Conservation (phyloP, 2,329 filamentous ascomycete species). For the Diaporthe batatas region DNA sequence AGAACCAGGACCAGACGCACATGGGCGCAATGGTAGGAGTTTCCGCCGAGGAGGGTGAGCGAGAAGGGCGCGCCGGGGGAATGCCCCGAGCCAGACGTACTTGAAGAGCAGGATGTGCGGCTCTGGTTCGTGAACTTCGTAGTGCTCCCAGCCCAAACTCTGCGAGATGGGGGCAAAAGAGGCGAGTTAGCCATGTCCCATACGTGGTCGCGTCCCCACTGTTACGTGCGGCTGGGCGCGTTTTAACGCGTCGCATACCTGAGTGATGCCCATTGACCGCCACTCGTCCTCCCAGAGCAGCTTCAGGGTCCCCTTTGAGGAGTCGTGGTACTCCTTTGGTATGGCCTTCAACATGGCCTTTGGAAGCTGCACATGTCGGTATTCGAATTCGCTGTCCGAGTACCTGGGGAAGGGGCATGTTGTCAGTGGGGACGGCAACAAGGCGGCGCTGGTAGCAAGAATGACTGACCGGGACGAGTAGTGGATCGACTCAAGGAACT, state of each 20-base stretch:
- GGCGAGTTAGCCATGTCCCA: slow-evolving; percentile 20
- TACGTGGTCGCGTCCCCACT: slow-evolving; percentile 37
- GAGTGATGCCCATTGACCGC: slow-evolving; percentile 96
- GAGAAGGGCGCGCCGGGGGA: too few relatives aligned
- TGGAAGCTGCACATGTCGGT: slow-evolving; percentile 96
- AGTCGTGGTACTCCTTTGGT: slow-evolving; percentile 93
- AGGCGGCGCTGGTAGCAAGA: background rate
- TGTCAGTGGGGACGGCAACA: slow-evolving; percentile 38
- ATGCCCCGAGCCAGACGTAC: slow-evolving; percentile 66
- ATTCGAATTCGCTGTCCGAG: slow-evolving; percentile 92
- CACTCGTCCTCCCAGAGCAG: slow-evolving; percentile 98
- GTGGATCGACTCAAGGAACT: slow-evolving; percentile 93
- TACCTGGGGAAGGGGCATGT: slow-evolving; percentile 71
- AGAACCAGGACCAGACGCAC: background rate
- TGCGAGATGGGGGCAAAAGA: slow-evolving; percentile 53
- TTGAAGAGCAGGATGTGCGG: slow-evolving; percentile 99
- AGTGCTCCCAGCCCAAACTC: slow-evolving; percentile 99
- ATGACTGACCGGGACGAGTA: slow-evolving; percentile 86
- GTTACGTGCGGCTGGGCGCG: slow-evolving; percentile 21
- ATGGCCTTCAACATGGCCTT: slow-evolving; percentile 99
- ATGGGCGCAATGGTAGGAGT: background rate
- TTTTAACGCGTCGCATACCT: slow-evolving; percentile 69
- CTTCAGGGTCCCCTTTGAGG: slow-evolving; percentile 91
- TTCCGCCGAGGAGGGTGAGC: background rate
- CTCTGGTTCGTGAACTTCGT: slow-evolving; percentile 98